These are phyloP conservation scores for Ophiocytium majus DNA, from an alignment of 352 stramenopile species.

Conservation along the genomic window DNA sequence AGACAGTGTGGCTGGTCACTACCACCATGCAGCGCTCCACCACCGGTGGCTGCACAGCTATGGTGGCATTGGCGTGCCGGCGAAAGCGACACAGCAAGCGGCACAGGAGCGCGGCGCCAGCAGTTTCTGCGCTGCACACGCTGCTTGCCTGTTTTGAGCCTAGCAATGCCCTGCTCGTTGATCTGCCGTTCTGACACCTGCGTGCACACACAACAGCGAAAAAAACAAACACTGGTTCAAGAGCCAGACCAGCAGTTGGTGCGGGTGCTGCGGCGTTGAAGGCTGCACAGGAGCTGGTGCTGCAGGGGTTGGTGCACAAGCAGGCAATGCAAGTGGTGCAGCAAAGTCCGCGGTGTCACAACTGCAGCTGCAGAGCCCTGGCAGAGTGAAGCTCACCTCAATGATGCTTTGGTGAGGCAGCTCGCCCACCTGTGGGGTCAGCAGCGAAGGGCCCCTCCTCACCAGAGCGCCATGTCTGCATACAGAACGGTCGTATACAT, in stretches of 20 bases:
- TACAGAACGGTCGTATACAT: too few relatives aligned
- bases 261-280: background rate
- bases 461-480: background rate
- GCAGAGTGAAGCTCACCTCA: background rate
- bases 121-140: too few relatives aligned
- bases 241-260: background rate
- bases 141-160: conserved; percentile 26
- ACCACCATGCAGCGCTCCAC: too few relatives aligned
- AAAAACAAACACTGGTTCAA: too few relatives aligned
- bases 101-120: too few relatives aligned
- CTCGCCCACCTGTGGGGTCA: background rate
- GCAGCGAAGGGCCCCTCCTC: background rate
- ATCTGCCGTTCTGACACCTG: conserved; percentile 47
- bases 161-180: conserved; percentile 48
- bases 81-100: too few relatives aligned
- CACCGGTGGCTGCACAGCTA: too few relatives aligned
- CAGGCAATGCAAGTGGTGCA: background rate
- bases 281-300: background rate
- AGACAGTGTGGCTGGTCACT: too few relatives aligned
- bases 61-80: too few relatives aligned
- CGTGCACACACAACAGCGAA: too few relatives aligned
- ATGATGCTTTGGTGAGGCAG: conserved; percentile 16
- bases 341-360: background rate
- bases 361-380: background rate
- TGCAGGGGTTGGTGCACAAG: background rate